Evolutionary conservation across 805 yeast genomes (phyloP).

Genomic region (Wickerhamomyces bisporus): DNA sequence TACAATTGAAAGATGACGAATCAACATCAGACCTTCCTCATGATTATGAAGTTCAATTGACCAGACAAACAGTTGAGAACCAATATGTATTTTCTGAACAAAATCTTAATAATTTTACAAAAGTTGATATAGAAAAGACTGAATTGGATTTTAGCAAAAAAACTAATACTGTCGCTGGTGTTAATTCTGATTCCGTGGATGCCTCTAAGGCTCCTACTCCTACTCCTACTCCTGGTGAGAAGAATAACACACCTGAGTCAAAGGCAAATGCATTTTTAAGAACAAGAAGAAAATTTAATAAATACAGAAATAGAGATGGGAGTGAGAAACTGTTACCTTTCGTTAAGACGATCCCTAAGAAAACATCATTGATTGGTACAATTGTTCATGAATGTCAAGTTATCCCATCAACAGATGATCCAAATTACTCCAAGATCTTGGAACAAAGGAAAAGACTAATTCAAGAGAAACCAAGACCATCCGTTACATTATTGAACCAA

Average conservation of each 20-base stretch:
- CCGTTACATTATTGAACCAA: slow-evolving; percentile 65
- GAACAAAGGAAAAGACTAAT: slow-evolving; percentile 47
- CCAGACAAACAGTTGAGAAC: slow-evolving; percentile 76
- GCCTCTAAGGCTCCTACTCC: not conserved
- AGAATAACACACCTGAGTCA: not conserved
- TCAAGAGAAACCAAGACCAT: slow-evolving; percentile 48
- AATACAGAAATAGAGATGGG: slow-evolving; percentile 32
- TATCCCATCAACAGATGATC: slow-evolving; percentile 70
- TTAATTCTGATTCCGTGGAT: not conserved
- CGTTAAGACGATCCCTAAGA: slow-evolving; percentile 83
- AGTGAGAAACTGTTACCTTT: slow-evolving; percentile 58
- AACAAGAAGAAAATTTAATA: slow-evolving; percentile 31
- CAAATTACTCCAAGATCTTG: slow-evolving; percentile 61
- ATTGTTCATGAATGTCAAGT: slow-evolving; percentile 90
- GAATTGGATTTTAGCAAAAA: slow-evolving; percentile 21
- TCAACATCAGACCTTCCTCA: slow-evolving; percentile 62
- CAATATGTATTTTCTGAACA: slow-evolving; percentile 87
- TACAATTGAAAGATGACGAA: slow-evolving; percentile 48
- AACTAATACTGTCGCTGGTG: slow-evolving; percentile 6
- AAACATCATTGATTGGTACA: slow-evolving; percentile 81
- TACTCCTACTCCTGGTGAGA: not conserved
- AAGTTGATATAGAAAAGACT: slow-evolving; percentile 27
- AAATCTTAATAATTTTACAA: slow-evolving; percentile 55
- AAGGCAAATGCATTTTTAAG: slow-evolving; percentile 20
- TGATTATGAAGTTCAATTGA: slow-evolving; percentile 74